phyloP scores from a whole-genome alignment of 169 alveolate species.

The Cryptosporidium sp. region DNA sequence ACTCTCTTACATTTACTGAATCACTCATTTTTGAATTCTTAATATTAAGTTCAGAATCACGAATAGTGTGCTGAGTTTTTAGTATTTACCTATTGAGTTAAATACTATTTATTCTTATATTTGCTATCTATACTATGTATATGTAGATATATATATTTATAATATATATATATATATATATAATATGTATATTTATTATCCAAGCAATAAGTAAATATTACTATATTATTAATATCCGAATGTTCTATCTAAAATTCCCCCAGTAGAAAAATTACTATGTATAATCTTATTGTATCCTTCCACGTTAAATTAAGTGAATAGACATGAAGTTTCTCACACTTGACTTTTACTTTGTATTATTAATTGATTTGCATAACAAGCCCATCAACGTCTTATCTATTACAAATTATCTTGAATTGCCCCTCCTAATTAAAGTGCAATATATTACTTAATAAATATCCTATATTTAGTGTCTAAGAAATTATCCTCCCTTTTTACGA shows the following conservation, averaged over 20 bases:
- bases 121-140: not conserved
- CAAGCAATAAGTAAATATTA: conserved; percentile 1
- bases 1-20: conserved; percentile 66
- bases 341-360: conserved; percentile 6
- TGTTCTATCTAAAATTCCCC: conserved; percentile 11
- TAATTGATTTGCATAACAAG: conserved; percentile 17
- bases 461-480: not conserved
- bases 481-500: not conserved
- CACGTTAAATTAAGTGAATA: conserved; percentile 15
- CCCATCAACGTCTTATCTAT: conserved; percentile 6
- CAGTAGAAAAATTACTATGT: not conserved
- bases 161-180: not conserved
- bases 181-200: not conserved
- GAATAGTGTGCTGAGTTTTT: conserved; percentile 12
- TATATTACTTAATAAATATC: conserved; percentile 9
- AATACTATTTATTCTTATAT: not conserved
- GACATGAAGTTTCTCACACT: conserved; percentile 41
- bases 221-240: not conserved
- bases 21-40: conserved; percentile 50
- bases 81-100: not conserved
- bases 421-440: not conserved
- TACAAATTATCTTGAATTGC: not conserved
- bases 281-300: conserved; percentile 22
- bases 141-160: not conserved
- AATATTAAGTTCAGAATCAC: conserved; percentile 72